Evolutionary conservation across 2,329 filamentous ascomycete genomes (phyloP).

Genomic region (Cercospora canescens): DNA sequence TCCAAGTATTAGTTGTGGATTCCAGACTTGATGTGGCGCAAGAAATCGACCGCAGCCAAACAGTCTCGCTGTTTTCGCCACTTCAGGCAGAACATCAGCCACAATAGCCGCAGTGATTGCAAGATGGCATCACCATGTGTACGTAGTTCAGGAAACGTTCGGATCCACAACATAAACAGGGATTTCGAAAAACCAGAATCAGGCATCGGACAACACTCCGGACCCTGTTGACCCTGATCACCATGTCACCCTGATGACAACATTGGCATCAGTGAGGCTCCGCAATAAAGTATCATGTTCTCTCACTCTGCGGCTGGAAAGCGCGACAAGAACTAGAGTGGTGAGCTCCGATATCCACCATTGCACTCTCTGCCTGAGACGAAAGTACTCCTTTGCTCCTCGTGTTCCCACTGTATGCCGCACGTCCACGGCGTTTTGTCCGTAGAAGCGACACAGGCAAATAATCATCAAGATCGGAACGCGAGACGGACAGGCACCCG

Average conservation of each 20-base stretch:
- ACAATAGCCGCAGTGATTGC: background rate
- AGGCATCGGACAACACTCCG: background rate
- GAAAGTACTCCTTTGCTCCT: too few relatives aligned
- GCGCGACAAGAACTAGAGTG: too few relatives aligned
- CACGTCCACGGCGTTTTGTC: too few relatives aligned
- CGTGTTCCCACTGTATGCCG: too few relatives aligned
- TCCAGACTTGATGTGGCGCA: background rate
- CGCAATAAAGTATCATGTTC: too few relatives aligned
- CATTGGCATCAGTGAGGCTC: background rate
- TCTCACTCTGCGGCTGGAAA: too few relatives aligned
- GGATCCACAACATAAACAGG: background rate
- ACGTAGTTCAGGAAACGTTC: background rate
- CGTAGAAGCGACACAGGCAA: too few relatives aligned
- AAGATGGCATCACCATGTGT: background rate
- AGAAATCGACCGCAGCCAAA: background rate
- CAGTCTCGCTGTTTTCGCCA: background rate
- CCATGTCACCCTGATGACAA: background rate
- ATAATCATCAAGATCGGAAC: too few relatives aligned
- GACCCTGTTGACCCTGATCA: background rate
- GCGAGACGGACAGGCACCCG: too few relatives aligned
- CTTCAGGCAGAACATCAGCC: background rate
- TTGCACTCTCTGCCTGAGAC: too few relatives aligned
- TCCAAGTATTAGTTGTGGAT: background rate
- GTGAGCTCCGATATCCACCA: too few relatives aligned
- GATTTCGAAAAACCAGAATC: background rate